phyloP scores from a whole-genome alignment of 192 early-diverging fungal genomes.

The Backusella sp. region DNA sequence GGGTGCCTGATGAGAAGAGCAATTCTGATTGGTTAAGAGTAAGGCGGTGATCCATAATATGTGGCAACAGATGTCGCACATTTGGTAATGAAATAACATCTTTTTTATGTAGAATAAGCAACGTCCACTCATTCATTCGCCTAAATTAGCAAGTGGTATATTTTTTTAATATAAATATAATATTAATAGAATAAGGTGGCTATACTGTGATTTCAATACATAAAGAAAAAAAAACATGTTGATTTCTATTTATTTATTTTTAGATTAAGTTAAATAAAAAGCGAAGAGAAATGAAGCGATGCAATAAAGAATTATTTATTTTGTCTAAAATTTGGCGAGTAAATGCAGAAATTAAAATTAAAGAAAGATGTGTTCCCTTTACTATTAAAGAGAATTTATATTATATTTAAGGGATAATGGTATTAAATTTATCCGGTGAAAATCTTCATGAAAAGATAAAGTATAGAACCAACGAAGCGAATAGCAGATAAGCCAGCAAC shows the following conservation, averaged over 20 bases:
- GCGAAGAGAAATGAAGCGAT: neutral
- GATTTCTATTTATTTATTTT: neutral
- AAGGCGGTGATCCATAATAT: neutral
- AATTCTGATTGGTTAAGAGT: neutral
- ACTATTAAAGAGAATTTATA: slow-evolving; percentile 4
- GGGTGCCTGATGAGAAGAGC: neutral
- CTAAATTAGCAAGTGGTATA: neutral
- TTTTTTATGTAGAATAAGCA: neutral
- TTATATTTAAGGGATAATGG: slow-evolving; percentile 3
- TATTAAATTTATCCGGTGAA: slow-evolving; percentile 41
- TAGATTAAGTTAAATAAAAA: neutral
- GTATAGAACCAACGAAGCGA: slow-evolving; percentile 64
- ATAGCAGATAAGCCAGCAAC: slow-evolving; percentile 66
- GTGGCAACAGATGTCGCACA: neutral
- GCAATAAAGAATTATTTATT: slow-evolving; percentile 7
- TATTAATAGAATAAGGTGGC: neutral
- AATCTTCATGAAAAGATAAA: slow-evolving; percentile 65
- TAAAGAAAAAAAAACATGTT: neutral
- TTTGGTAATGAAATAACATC: neutral
- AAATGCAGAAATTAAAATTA: slow-evolving; percentile 1
- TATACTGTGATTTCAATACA: neutral
- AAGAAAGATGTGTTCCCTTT: neutral
- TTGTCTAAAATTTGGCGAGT: slow-evolving; percentile 9
- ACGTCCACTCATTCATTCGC: neutral
- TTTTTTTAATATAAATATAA: neutral